phyloP scores from a whole-genome alignment of 768 basidiomycete genomes.

The Trametes cinnabarina region DNA sequence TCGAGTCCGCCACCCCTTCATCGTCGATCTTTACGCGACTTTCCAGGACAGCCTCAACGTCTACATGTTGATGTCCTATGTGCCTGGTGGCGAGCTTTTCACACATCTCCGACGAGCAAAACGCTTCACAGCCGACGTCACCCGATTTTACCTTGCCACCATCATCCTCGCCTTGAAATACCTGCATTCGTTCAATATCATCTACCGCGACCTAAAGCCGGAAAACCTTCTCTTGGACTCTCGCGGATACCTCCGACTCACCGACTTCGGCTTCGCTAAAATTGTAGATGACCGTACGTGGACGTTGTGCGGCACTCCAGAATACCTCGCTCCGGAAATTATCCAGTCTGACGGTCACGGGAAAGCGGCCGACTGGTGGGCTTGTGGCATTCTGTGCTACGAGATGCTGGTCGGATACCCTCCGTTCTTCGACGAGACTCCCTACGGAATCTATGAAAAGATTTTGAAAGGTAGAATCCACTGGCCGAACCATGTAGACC shows the following conservation, averaged over 20 bases:
- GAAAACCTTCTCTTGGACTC: conserved; percentile 97
- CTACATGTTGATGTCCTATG: conserved; percentile 96
- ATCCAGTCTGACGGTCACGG: conserved; percentile 97
- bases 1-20: conserved; percentile 88
- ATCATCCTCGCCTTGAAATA: conserved; percentile 95
- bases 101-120: conserved; percentile 93
- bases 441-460: conserved; percentile 98
- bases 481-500: conserved; percentile 90
- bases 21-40: conserved; percentile 93
- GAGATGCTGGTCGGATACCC: conserved; percentile 99
- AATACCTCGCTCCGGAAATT: conserved; percentile 97
- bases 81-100: conserved; percentile 97
- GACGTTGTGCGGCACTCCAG: conserved; percentile 95
- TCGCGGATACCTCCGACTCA: conserved; percentile 89
- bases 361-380: conserved; percentile 99
- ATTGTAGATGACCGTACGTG: conserved; percentile 96
- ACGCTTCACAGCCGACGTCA: conserved; percentile 94
- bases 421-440: conserved; percentile 97
- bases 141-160: conserved; percentile 95
- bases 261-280: conserved; percentile 98
- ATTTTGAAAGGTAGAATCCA: conserved; percentile 85
- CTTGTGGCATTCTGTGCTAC: conserved; percentile 93
- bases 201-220: conserved; percentile 97
- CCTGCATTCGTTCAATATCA: conserved; percentile 93
- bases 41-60: conserved; percentile 96